Base-by-base conservation (phyloP, 164 flowering plant genomes). In the Tetrastigma voinierianum region DNA sequence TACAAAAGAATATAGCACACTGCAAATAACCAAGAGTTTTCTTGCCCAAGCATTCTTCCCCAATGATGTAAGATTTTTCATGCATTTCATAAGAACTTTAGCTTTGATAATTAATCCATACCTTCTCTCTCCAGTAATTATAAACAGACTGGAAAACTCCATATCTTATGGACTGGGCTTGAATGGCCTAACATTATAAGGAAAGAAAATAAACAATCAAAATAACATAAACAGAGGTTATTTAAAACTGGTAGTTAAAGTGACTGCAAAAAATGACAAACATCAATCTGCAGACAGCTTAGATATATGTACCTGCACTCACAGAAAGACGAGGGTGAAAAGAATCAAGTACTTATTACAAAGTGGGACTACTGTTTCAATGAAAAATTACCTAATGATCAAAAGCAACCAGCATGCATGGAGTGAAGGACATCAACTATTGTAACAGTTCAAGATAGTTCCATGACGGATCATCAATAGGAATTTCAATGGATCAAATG, bases 91-190 rank as follows among this genome's bases (percentile, higher is more conserved):
- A 48, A 46, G 14, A 51, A 7, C 10, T 19, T 47, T n/a, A 4
- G 12, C 24, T 14, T 45, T 58, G 11, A 21, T 46, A 32, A 10
- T 20, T 15, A 25, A 56, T 52, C 14, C 76, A 18, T 70, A 93
- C 98, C 96, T 96, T 96, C 32, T 81, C 84, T 70, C 78, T 95
- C 99, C 99, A 95, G 79, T 90, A 95, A 69, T 64, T 75, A 73
- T 81, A 95, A 57, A 95, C 78, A 65, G 90, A 81, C 73, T 87
- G 95, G 64, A 87, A 79, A 73, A 89, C 81, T 54, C 81, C 74
- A 78, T 82, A 85, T 72, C 77, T 79, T 57, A 88, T 52, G 21
- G 88, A 72, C 55, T 80, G 87, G 24, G 84, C 70, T 81, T 87
- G 96, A 69, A 91, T 59, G 54, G 92, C 90, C 98, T 94, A 47